Evolutionary conservation across 495 filamentous ascomycete genomes (phyloP).

Genomic region (Clohesyomyces aquaticus): DNA sequence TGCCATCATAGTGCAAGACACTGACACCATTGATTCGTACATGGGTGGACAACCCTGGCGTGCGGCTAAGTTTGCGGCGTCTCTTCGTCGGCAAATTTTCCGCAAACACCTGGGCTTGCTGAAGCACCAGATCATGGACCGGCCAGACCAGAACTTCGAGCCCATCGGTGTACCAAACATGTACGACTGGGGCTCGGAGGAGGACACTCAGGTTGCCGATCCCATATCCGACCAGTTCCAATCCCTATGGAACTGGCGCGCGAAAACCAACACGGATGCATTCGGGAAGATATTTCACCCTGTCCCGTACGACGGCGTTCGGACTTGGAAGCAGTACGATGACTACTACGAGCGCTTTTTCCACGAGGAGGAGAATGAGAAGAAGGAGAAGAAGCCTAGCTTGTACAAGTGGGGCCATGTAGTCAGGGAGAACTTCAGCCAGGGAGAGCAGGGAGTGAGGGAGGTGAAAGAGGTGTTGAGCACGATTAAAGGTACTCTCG

Average conservation of each 20-base stretch:
- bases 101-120: constrained; percentile 90
- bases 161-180: constrained; percentile 73
- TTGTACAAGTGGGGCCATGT: constrained; percentile 81
- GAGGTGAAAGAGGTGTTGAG: constrained; percentile 84
- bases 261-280: constrained; percentile 78
- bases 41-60: constrained; percentile 75
- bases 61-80: constrained; percentile 79
- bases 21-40: constrained; percentile 63
- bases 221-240: constrained; percentile 70
- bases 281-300: constrained; percentile 86
- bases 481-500: constrained; percentile 74
- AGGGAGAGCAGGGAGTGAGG: constrained; percentile 59
- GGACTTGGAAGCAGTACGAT: constrained; percentile 85
- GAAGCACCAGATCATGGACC: constrained; percentile 67
- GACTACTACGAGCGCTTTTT: constrained; percentile 79
- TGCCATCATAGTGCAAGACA: constrained; percentile 80
- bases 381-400: constrained; percentile 53
- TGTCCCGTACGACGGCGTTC: constrained; percentile 79
- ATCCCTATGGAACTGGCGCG: constrained; percentile 72
- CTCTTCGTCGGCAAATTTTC: constrained; percentile 82
- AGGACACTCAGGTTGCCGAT: constrained; percentile 76
- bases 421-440: constrained; percentile 75
- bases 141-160: constrained; percentile 71
- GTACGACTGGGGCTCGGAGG: constrained; percentile 79
- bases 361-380: constrained; percentile 36